These are phyloP conservation scores for Xylaria grammica DNA, from an alignment of 495 filamentous ascomycete species.

Conservation along the genomic window DNA sequence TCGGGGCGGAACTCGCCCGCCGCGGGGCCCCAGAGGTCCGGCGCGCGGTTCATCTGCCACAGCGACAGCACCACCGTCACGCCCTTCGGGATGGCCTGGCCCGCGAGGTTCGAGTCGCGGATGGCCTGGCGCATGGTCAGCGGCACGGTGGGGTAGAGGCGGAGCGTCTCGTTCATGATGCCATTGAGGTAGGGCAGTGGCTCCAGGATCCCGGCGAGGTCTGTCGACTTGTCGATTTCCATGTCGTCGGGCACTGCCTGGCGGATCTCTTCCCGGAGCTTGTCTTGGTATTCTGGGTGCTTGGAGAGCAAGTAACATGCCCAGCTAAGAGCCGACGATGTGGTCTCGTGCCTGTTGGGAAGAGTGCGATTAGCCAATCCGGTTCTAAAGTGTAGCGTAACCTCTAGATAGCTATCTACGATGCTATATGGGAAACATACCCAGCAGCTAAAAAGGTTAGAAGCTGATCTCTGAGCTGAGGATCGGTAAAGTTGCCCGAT, in stretches of 20 bases:
- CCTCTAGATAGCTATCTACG: not conserved
- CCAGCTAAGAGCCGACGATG: constrained; percentile 51
- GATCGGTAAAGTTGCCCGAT: constrained; percentile 70
- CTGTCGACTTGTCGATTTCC: constrained; percentile 39
- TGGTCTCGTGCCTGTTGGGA: constrained; percentile 61
- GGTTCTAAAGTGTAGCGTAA: constrained; percentile 34
- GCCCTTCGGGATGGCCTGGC: constrained; percentile 49
- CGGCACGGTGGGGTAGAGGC: constrained; percentile 41
- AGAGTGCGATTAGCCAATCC: not conserved
- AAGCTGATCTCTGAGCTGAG: constrained; percentile 78
- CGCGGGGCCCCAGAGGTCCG: constrained; percentile 47
- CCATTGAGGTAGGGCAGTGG: constrained; percentile 45
- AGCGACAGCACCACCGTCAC: constrained; percentile 55
- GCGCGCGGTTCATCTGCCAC: constrained; percentile 73
- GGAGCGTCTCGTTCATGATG: constrained; percentile 39
- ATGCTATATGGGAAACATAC: constrained; percentile 15
- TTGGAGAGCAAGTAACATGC: constrained; percentile 46
- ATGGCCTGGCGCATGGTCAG: constrained; percentile 62
- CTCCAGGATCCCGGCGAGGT: constrained; percentile 47
- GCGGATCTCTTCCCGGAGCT: constrained; percentile 50
- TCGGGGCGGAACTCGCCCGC: constrained; percentile 32
- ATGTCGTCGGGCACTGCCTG: constrained; percentile 57
- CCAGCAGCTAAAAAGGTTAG: constrained; percentile 87
- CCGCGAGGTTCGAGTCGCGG: constrained; percentile 64
- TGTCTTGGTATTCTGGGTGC: constrained; percentile 40